A percentile compares a stretch with the other conserved stretches of the same genome.
These are phyloP conservation scores for Sherardia arvensis DNA, from an alignment of 257 asterid genomes.

Conservation along the genomic window DNA sequence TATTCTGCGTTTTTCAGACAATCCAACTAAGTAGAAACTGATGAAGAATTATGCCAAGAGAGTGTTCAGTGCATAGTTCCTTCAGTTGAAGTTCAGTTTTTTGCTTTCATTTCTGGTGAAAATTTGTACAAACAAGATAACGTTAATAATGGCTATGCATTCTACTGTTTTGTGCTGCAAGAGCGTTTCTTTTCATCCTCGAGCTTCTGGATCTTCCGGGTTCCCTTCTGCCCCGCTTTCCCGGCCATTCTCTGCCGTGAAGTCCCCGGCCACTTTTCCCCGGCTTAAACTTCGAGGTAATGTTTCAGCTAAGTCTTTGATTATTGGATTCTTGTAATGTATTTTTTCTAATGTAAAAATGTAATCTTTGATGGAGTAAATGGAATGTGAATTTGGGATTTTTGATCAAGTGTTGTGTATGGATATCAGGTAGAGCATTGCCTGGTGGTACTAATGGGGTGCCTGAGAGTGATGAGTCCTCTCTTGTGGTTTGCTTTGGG, in stretches of 20 bases:
- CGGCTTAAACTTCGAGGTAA: slow-evolving; percentile 49
- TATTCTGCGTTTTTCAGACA: neutral
- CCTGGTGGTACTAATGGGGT: slow-evolving; percentile 35
- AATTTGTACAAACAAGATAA: neutral
- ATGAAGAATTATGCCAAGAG: neutral
- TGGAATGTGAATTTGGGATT: neutral
- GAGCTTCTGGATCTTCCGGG: slow-evolving; percentile 22
- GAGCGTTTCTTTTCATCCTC: slow-evolving; percentile 31
- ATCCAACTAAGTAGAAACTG: neutral
- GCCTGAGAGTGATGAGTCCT: slow-evolving; percentile 42
- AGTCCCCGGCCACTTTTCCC: slow-evolving; percentile 23
- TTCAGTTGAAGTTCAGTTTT: neutral
- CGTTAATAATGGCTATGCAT: slow-evolving; percentile 46
- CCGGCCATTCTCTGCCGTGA: slow-evolving; percentile 29
- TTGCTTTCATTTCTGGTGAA: neutral
- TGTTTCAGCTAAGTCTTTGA: neutral
- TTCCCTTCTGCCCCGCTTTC: slow-evolving; percentile 20
- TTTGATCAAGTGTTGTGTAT: neutral
- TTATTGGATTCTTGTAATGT: neutral
- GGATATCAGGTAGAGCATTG: slow-evolving; percentile 43
- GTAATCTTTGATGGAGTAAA: too few species aligned
- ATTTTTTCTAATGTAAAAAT: too few species aligned
- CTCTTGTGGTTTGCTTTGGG: slow-evolving; percentile 92
- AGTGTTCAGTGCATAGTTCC: neutral
- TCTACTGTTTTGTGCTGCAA: slow-evolving; percentile 46